These are phyloP conservation scores for Capsicum rhomboideum DNA, from an alignment of 257 asterid species.

Conservation along the genomic window DNA sequence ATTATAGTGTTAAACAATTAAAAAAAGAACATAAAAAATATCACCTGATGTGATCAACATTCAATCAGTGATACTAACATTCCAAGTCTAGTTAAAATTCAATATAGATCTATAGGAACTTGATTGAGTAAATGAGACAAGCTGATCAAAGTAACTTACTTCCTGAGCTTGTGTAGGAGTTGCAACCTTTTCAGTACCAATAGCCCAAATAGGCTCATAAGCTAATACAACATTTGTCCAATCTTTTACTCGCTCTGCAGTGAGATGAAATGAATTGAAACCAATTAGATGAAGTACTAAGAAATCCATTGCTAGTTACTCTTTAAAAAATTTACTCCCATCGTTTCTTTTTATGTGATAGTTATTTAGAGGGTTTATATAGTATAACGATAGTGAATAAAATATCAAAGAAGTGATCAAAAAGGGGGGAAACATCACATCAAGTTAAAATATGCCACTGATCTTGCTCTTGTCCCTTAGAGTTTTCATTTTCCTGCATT, in stretches of 20 bases:
- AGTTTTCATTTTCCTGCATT: too few species aligned
- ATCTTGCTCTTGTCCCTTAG: too few species aligned
- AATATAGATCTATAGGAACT: background rate
- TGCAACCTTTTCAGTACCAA: constrained; percentile 98
- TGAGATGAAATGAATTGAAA: background rate
- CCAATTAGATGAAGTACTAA: background rate
- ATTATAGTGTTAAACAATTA: too few species aligned
- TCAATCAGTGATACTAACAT: background rate
- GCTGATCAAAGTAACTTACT: constrained; percentile 38
- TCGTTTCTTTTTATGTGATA: background rate
- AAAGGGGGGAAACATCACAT: background rate
- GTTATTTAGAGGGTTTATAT: background rate
- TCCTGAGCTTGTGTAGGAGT: constrained; percentile 97
- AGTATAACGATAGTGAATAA: background rate
- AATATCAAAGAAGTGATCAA: background rate
- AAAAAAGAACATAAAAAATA: too few species aligned
- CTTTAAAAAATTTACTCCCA: background rate
- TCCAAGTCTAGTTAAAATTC: background rate
- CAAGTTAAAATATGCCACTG: too few species aligned
- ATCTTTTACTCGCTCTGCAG: constrained; percentile 57
- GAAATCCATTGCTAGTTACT: background rate
- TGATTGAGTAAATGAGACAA: background rate
- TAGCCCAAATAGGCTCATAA: constrained; percentile 99
- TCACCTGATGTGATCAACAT: too few species aligned
- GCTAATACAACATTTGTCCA: constrained; percentile 90